A percentile compares a stretch with the other conserved stretches of the same genome.
phyloP scores from a whole-genome alignment of 441 rosid genomes.

The Manihot esculenta region DNA sequence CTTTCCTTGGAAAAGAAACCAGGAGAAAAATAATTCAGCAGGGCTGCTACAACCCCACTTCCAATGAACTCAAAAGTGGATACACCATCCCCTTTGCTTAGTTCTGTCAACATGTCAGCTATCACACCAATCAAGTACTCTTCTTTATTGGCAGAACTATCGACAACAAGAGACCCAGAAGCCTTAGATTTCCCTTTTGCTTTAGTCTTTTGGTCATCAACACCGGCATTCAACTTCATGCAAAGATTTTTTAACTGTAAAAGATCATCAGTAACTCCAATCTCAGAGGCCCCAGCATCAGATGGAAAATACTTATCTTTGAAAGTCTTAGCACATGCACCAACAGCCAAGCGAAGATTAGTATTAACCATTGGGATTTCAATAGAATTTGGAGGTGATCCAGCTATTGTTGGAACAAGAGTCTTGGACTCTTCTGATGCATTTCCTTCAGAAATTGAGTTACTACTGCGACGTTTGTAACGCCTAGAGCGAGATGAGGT shows the following conservation, averaged over 20 bases:
- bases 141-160: slow-evolving; percentile 68
- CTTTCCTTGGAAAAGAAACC: slow-evolving; percentile 81
- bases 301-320: slow-evolving; percentile 84
- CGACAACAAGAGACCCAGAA: slow-evolving; percentile 54
- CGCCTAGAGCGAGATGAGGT: slow-evolving; percentile 87
- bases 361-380: slow-evolving; percentile 74
- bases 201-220: slow-evolving; percentile 86
- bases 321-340: slow-evolving; percentile 90
- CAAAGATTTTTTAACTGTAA: slow-evolving; percentile 84
- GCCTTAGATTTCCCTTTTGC: slow-evolving; percentile 92
- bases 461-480: slow-evolving; percentile 77
- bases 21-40: slow-evolving; percentile 90
- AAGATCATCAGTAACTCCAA: slow-evolving; percentile 97
- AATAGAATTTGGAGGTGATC: slow-evolving; percentile 59
- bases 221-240: slow-evolving; percentile 68
- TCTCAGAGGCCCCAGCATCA: slow-evolving; percentile 73
- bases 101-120: slow-evolving; percentile 83
- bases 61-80: slow-evolving; percentile 99
- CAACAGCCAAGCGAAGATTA: slow-evolving; percentile 65
- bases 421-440: slow-evolving; percentile 64
- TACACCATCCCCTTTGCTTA: slow-evolving; percentile 96
- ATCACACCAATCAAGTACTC: slow-evolving; percentile 79
- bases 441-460: slow-evolving; percentile 65
- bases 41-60: slow-evolving; percentile 96
- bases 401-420: slow-evolving; percentile 53